Evolutionary conservation across 1,284 basidiomycete species (phyloP), one percentile per base, ranked within the genome.

Genomic region (Cutaneotrichosporon arboriforme): DNA sequence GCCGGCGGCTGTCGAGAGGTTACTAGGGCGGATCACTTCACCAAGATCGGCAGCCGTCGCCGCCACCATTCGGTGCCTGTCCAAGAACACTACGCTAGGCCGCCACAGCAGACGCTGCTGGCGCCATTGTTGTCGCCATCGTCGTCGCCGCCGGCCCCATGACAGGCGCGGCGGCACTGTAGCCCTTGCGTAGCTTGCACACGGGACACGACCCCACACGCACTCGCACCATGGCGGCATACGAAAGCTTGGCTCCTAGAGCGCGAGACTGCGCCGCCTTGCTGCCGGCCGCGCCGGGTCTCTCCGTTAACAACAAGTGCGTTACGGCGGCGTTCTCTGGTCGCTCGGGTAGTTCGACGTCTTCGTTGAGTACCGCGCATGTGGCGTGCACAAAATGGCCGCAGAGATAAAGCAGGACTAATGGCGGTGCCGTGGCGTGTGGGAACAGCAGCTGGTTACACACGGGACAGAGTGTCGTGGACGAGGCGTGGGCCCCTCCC

Each of bases 311-410:
- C 18, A 81, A 62, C 23, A 80, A 75, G 22, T 77, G 70, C 17
- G 76, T 76, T 2, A 75, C 82, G 1, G 69, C 61, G 0, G 65
- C 54, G 46, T 63, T 65, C 22, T 73, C 74, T 8, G 64, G 66
- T 20, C 69, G 61, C 21, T 58, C 57, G 1, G 74, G 73, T 1
- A 76, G 55, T 31, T 72, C 69, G 10, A 68, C 52, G 44, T 70
- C 68, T 17, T 58, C 54, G 42, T 65, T 60, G 2, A 63, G 63
- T 1, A 73, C 55, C 1, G 63, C 54, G 51, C 90, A 92, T 10
- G 78, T 75, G 0, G 86, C 85, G 65, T 94, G 90, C 0, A 90
- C 86, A 46, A 87, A 81, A 65, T 94, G 91, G 26, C 87, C 83
- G 72, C 90, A 94, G 10, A 94, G 78, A 73, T 88, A 94, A n/a